Conservation (phyloP, 495 filamentous ascomycete genomes). For the Baudoinia panamericana region DNA sequence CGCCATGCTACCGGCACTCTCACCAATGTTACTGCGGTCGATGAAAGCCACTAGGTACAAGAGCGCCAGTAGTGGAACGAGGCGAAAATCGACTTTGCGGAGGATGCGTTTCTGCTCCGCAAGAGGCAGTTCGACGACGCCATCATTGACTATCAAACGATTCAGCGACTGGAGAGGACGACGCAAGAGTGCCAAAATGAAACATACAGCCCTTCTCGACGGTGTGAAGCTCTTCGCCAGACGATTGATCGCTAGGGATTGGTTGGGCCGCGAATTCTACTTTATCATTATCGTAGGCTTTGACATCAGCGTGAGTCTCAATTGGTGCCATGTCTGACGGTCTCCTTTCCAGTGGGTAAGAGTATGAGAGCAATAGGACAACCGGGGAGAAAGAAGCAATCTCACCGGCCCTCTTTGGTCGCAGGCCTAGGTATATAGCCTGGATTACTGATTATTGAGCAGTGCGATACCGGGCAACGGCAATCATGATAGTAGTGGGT, state of each 20-base stretch:
- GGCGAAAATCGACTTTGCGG: conserved; percentile 13
- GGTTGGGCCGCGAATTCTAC: neutral
- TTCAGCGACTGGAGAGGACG: too few relatives aligned
- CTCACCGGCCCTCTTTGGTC: too few relatives aligned
- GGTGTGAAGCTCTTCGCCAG: conserved; percentile 22
- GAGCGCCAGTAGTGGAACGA: conserved; percentile 10
- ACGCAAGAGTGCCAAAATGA: too few relatives aligned
- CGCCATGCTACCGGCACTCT: too few relatives aligned
- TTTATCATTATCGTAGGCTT: neutral
- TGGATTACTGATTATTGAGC: too few relatives aligned
- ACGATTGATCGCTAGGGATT: conserved; percentile 2
- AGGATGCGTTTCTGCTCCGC: conserved; percentile 7
- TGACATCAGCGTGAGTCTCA: neutral
- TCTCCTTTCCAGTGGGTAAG: too few relatives aligned
- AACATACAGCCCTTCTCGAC: conserved; percentile 3
- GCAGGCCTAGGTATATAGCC: too few relatives aligned
- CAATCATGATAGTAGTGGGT: too few relatives aligned
- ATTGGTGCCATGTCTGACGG: neutral
- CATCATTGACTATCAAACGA: too few relatives aligned
- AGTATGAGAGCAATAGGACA: too few relatives aligned
- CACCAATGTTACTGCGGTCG: conserved; percentile 15
- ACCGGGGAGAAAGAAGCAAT: too few relatives aligned
- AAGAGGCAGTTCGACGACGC: neutral
- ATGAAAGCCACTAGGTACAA: conserved; percentile 16
- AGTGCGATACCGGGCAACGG: too few relatives aligned